Base-by-base conservation (phyloP, 208 protist species). In the Crithidia bombi region DNA sequence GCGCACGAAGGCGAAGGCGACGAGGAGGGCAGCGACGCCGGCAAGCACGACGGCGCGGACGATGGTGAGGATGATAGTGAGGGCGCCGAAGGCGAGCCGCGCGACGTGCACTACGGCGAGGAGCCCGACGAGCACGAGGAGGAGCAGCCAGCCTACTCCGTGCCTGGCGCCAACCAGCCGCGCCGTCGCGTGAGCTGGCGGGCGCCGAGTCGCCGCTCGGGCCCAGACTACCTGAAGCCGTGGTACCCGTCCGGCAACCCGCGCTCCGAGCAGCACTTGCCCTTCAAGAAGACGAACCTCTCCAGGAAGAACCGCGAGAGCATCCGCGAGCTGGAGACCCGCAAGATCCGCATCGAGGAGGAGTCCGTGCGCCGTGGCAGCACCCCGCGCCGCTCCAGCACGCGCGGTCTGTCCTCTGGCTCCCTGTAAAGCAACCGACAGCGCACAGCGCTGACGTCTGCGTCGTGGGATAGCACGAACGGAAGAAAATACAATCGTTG, bases 251-350 rank as follows among this genome's bases (percentile, higher is more conserved):
- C 87, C 11, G 78, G 85, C 26, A 78, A 55, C 41, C 43, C 83
- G 1, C 25, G 51, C 17, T 81, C 51, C 6, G 81, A 95, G 38
- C 68, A 78, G 51, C 90, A 95, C 43, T 36, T 92, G 26, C 85
- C 86, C 28, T 91, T 87, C 36, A 79, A 82, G n/a, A 91, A 92
- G 69, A 89, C 82, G 26, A 69, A 70, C 35, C 83, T 86, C 28
- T 85, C 83, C 25, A 64, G 70, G 47, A 80, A 89, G 66, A 83
- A 78, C 63, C 41, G 78, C 55, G 83, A 92, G 54, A 83, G 70
- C 75, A 91, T 95, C 57, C 81, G 76, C 19, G 78, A 88, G 14
- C 74, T 95, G 21, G 86, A 95, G 76, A 73, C 57, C 5, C 80
- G 78, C 41, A 86, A 68, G 74, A 77, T n/a, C 43, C 67, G 65